These are phyloP conservation scores for Glaciozyma antarctica DNA, from an alignment of 768 basidiomycete genomes.

Conservation along the genomic window DNA sequence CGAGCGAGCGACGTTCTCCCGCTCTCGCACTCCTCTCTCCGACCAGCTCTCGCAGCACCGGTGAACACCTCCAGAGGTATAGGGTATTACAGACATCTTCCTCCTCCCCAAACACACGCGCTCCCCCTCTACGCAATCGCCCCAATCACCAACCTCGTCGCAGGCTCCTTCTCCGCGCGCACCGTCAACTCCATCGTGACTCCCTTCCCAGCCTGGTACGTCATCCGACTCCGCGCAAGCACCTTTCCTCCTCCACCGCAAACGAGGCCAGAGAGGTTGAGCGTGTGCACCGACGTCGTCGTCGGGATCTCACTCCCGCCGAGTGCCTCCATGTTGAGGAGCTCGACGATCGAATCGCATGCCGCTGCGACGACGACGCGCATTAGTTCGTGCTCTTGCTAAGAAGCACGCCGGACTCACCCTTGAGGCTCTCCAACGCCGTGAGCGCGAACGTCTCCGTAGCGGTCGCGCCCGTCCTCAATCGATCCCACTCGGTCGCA, in stretches of 20 bases:
- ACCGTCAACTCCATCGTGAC: slow-evolving; percentile 87
- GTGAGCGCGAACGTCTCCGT: slow-evolving; percentile 91
- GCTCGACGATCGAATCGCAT: slow-evolving; percentile 89
- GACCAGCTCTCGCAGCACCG: too few relatives aligned
- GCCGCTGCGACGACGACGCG: slow-evolving; percentile 52
- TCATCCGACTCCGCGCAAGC: slow-evolving; percentile 89
- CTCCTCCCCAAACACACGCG: background rate
- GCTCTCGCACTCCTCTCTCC: too few relatives aligned
- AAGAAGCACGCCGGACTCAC: slow-evolving; percentile 45
- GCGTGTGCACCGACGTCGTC: slow-evolving; percentile 79
- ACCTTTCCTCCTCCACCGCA: slow-evolving; percentile 93
- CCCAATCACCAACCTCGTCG: slow-evolving; percentile 74
- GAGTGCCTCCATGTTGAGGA: slow-evolving; percentile 91
- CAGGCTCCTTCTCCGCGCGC: slow-evolving; percentile 79
- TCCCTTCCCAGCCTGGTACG: slow-evolving; percentile 75
- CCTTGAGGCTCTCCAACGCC: slow-evolving; percentile 86
- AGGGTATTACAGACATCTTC: background rate
- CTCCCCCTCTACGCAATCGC: slow-evolving; percentile 52
- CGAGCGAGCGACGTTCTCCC: too few relatives aligned
- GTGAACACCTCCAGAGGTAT: too few relatives aligned
- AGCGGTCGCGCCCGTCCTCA: slow-evolving; percentile 63
- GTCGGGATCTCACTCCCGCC: slow-evolving; percentile 79
- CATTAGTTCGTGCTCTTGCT: background rate
- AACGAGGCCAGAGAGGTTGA: slow-evolving; percentile 84
- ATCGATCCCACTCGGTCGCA: slow-evolving; percentile 86